phyloP scores from a whole-genome alignment of 2,329 filamentous ascomycete species.

The Fusarium sp. region DNA sequence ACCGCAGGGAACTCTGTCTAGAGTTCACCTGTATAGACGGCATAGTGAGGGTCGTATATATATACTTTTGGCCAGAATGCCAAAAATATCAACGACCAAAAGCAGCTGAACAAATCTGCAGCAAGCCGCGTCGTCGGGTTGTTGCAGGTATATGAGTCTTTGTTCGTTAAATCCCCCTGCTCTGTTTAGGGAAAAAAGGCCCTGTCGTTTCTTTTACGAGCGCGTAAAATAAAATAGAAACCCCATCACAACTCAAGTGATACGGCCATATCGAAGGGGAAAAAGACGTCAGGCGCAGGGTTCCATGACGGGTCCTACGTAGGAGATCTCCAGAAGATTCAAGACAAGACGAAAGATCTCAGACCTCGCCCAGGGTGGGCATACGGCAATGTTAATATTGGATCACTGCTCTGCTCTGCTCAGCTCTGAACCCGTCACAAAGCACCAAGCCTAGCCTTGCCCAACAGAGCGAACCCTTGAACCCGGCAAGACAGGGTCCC shows the following conservation, averaged over 20 bases:
- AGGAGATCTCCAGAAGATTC: conserved; percentile 22
- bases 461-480: conserved; percentile 11
- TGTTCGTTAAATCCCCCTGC: conserved; percentile 11
- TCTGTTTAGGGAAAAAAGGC: background rate
- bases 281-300: conserved; percentile 25
- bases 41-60: conserved; percentile 5
- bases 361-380: conserved; percentile 21
- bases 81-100: background rate
- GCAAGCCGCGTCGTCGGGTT: conserved; percentile 28
- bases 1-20: conserved; percentile 27
- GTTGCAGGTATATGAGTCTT: conserved; percentile 28
- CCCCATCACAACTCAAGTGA: conserved; percentile 8
- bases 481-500: conserved; percentile 28
- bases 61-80: background rate
- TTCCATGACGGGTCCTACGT: conserved; percentile 30
- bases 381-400: conserved; percentile 37
- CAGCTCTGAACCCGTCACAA: background rate
- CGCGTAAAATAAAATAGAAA: background rate
- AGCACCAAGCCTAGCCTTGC: background rate
- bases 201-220: background rate
- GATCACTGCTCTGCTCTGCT: background rate
- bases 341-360: conserved; percentile 27
- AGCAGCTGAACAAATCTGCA: conserved; percentile 19
- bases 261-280: conserved; percentile 5
- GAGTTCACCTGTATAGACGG: conserved; percentile 16